Evolutionary conservation across 371 early-diverging fungal genomes (phyloP).

Genomic region (Nematocida sp.): DNA sequence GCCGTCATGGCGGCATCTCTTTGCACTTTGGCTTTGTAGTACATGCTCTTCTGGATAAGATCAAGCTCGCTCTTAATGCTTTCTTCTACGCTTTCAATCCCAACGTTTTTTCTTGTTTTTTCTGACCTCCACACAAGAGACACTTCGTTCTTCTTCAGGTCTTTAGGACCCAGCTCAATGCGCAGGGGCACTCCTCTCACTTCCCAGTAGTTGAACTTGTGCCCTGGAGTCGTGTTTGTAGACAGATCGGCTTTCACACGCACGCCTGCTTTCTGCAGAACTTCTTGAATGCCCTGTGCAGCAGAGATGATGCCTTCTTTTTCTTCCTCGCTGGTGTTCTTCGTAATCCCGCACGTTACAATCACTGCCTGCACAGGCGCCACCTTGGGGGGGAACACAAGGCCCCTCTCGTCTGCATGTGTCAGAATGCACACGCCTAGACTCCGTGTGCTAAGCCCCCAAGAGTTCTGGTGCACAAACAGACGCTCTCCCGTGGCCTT

Average conservation of each 20-base stretch:
- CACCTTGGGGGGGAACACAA: slow-evolving; percentile 92
- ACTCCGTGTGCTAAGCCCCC: slow-evolving; percentile 97
- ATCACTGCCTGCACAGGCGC: slow-evolving; percentile 82
- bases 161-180: slow-evolving; percentile 92
- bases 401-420: slow-evolving; percentile 92
- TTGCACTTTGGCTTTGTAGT: slow-evolving; percentile 72
- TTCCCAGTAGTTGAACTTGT: slow-evolving; percentile 99
- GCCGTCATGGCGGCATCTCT: slow-evolving; percentile 72
- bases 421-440: slow-evolving; percentile 98
- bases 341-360: slow-evolving; percentile 86
- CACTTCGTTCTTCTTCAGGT: slow-evolving; percentile 74
- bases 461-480: slow-evolving; percentile 96
- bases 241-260: slow-evolving; percentile 80
- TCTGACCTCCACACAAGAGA: slow-evolving; percentile 79
- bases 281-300: slow-evolving; percentile 67
- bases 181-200: slow-evolving; percentile 91
- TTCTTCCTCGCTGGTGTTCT: slow-evolving; percentile 71
- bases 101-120: slow-evolving; percentile 69
- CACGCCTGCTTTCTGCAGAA: slow-evolving; percentile 73
- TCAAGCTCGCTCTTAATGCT: slow-evolving; percentile 70
- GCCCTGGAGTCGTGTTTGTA: slow-evolving; percentile 84
- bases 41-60: slow-evolving; percentile 84
- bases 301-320: slow-evolving; percentile 62
- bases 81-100: slow-evolving; percentile 53
- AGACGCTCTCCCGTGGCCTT: slow-evolving; percentile 37